Base-by-base conservation (phyloP, 2,329 filamentous ascomycete species). In the Colletotrichum sp. region DNA sequence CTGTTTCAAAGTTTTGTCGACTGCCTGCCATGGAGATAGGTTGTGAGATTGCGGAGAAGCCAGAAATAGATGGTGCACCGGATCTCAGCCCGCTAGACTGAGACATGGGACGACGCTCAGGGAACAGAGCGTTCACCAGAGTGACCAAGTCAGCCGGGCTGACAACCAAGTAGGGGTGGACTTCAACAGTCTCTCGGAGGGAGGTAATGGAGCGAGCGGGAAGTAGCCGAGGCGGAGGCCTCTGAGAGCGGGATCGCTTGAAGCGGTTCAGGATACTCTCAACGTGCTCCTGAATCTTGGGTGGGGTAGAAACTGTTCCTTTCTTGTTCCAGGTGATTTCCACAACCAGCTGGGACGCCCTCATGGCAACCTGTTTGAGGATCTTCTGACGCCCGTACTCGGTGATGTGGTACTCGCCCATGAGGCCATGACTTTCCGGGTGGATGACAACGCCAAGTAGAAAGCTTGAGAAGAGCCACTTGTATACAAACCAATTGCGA, bases 391-490 rank as follows among this genome's bases (percentile, higher is more conserved):
- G 91, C 55, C 95, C 95, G 83, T 96, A 95, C 78, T 97, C 95
- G 64, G 94, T 96, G 78, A 98, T 95, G 84, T 98, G 95, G 82
- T 98, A 96, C 79, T 98, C 95, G 70, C 95, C 90, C 86, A 98
- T 93, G 85, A 94, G 91, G 69, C 91, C 90, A 77, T 91, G 89
- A 66, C 89, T 95, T 89, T 99, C 97, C 13, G 97, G 97, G 79
- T 97, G 94, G 62, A 95, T 94, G 79, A 98, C 91, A 67, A 95
- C 93, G 78, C 94, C 93, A 61, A 95, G 89, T 43, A 98, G 87
- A 83, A 97, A 98, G 66, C 93, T 93, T 76, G 95, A 94, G 82
- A 98, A 98, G 75, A 98, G 92, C 92, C 96, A 99, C 81, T 96
- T 94, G 79, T 93, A 94, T 76, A 98, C 92, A 77, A 98, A 90